Base-by-base conservation (phyloP, 768 basidiomycete genomes). In the Amanita molliuscula region DNA sequence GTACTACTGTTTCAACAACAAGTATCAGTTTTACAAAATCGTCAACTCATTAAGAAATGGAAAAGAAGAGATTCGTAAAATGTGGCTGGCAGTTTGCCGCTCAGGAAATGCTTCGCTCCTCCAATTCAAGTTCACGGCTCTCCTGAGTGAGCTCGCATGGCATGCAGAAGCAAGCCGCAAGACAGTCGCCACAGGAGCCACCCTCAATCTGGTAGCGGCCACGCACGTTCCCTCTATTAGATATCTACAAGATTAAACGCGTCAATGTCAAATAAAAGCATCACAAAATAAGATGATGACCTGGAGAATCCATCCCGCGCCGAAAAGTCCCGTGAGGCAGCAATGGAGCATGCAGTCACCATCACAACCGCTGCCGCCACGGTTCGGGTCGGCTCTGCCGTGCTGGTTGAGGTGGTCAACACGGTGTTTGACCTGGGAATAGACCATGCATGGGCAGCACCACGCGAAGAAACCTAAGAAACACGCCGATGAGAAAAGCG, bases 181-280 rank as follows among this genome's bases (percentile, higher is more conserved):
- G 58, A 53, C 70, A 77, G 52, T 77, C 77, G 2, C 63, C 63
- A 46, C 62, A 61, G 9, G 61, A 55, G n/a, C 64, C 63, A 15
- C 77, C 78, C 20, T 65, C 64, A 58, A 79, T 75, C 44, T 61
- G 61, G 59, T 77, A 76, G 29, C 77, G 70, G 10, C 44, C 23
- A 42, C 77, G 72, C 47, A 72, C 56, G 25, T 60, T 58, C 5
- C 65, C 63, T 46, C 77, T 70, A 48, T 58, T 65, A 28, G 51
- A 50, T 55, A 64, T 63, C 64, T 71, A 33, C 21, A 31, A 3
- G n/a, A 44, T 5, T 31, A 3, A 16, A 28, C 35, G n/a, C 2
- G 10, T 34, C n/a, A 36, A 45, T 11, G 25, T 38, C 20, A 18
- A 42, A 34, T 2, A 29, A 33, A 21, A 29, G 13, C 9, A 47